Conservation (phyloP, 148 eudicot genomes). For the Camellia sinensis region DNA sequence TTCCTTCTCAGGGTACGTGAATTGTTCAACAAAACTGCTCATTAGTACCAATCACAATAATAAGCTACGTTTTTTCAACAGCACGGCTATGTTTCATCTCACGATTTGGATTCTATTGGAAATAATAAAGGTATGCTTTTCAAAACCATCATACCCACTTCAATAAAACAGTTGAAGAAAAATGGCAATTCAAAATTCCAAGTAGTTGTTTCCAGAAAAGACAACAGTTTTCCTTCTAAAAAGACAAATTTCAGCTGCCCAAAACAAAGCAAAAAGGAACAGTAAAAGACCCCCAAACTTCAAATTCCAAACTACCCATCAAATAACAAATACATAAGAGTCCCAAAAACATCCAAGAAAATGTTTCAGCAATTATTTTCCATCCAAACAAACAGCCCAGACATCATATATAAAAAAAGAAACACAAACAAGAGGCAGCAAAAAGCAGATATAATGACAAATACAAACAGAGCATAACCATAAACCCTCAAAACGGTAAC, state of each 20-base stretch:
- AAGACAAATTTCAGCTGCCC: not conserved
- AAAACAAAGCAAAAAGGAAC: not conserved
- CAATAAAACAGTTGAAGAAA: not conserved
- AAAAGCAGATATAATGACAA: not conserved
- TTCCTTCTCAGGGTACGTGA: not conserved
- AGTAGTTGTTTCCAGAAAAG: too few species aligned
- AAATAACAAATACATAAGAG: not conserved
- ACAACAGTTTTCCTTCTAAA: not conserved
- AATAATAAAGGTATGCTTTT: not conserved
- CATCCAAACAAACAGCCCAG: not conserved
- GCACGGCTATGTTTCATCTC: not conserved
- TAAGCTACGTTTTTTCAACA: not conserved
- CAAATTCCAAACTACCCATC: not conserved
- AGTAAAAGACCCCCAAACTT: not conserved
- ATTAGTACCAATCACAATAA: not conserved
- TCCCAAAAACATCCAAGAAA: not conserved
- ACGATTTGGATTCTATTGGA: not conserved
- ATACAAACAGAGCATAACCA: not conserved
- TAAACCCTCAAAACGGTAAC: not conserved
- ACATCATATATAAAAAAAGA: not conserved
- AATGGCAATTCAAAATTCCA: not conserved
- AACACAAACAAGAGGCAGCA: not conserved
- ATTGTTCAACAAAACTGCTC: not conserved
- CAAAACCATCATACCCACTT: constrained; percentile 6
- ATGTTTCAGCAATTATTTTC: not conserved